Conservation (phyloP, 2,329 filamentous ascomycete genomes). For the Emmonsiellopsis sp. region DNA sequence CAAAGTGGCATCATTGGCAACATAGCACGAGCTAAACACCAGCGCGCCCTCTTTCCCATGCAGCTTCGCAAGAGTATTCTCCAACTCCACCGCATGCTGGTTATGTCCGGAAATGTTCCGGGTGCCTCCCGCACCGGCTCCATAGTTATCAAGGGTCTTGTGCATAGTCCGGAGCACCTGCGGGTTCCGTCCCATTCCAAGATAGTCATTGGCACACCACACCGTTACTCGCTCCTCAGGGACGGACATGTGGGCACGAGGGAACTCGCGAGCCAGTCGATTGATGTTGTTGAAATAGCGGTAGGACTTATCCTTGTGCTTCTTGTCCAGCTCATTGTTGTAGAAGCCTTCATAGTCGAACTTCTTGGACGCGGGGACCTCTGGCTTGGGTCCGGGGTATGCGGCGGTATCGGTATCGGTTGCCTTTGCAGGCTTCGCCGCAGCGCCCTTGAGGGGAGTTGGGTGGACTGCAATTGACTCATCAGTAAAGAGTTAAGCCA, state of each 20-base stretch:
- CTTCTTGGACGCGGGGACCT: conserved; percentile 43
- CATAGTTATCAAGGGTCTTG: conserved; percentile 86
- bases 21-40: conserved; percentile 96
- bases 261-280: conserved; percentile 89
- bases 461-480: conserved; percentile 7
- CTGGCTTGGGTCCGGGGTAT: conserved; percentile 27
- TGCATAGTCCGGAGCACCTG: conserved; percentile 88
- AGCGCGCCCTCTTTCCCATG: conserved; percentile 87
- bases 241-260: conserved; percentile 79
- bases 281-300: conserved; percentile 99
- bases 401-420: conserved; percentile 6
- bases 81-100: conserved; percentile 78
- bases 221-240: conserved; percentile 84
- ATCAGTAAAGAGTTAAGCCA: not conserved
- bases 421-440: conserved; percentile 1
- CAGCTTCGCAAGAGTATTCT: conserved; percentile 71
- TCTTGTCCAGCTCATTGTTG: conserved; percentile 81
- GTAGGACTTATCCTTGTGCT: conserved; percentile 99
- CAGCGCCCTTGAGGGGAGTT: conserved; percentile 2
- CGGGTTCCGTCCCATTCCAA: conserved; percentile 91
- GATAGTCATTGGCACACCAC: conserved; percentile 98
- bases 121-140: conserved; percentile 88
- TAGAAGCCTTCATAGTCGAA: conserved; percentile 95
- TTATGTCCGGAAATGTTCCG: conserved; percentile 98
- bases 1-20: conserved; percentile 93